These are phyloP conservation scores for Rugonectria rugulosa DNA, from an alignment of 2,329 filamentous ascomycete species.

Conservation along the genomic window DNA sequence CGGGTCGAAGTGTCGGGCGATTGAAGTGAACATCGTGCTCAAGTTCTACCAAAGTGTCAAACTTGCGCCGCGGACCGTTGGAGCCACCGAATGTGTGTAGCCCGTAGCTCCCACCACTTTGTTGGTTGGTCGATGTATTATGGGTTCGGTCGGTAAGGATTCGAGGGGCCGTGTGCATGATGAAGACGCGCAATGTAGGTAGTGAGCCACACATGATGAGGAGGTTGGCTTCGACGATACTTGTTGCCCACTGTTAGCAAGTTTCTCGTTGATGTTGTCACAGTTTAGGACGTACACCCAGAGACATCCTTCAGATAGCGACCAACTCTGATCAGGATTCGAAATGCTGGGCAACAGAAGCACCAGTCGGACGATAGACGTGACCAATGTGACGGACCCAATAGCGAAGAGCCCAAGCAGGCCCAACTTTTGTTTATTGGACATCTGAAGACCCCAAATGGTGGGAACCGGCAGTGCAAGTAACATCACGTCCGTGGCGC, in stretches of 20 bases:
- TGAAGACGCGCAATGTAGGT: slow-evolving; percentile 47
- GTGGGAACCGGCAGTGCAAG: slow-evolving; percentile 55
- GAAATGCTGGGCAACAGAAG: slow-evolving; percentile 39
- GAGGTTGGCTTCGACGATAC: slow-evolving; percentile 49
- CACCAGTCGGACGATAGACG: slow-evolving; percentile 40
- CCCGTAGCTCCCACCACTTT: no score
- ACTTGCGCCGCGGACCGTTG: no score
- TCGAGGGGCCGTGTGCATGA: no score
- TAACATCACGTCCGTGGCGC: slow-evolving; percentile 55
- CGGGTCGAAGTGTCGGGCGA: no score
- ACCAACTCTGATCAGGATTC: no score
- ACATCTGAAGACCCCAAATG: slow-evolving; percentile 52
- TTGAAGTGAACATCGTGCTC: no score
- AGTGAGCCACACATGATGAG: slow-evolving; percentile 51
- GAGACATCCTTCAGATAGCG: no score
- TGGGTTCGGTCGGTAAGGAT: no score
- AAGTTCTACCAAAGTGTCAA: no score
- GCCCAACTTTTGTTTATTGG: slow-evolving; percentile 52
- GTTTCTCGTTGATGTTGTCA: neutral
- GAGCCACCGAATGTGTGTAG: no score
- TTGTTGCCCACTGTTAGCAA: slow-evolving; percentile 24
- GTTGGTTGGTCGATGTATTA: no score
- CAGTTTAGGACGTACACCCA: slow-evolving; percentile 38
- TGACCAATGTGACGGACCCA: slow-evolving; percentile 47
- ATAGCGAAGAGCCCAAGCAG: slow-evolving; percentile 53